Base-by-base conservation (phyloP, 176 grass and related monocot species). In the Dactylis glomerata region DNA sequence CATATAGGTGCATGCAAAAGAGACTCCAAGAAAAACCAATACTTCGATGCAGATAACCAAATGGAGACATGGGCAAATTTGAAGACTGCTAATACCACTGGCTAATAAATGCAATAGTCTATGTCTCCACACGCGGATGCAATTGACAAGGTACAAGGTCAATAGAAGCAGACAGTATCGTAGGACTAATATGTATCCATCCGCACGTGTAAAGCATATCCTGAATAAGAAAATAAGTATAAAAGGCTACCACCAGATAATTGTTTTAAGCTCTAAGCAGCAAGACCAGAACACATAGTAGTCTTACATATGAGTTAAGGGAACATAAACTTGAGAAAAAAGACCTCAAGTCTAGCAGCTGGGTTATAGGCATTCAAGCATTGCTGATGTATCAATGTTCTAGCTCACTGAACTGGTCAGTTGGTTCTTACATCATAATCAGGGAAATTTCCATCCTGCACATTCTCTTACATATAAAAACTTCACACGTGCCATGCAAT, bases 341-440 rank as follows among this genome's bases (percentile, higher is more conserved):
- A 61, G 38, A 54, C 1, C 24, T 0, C 28, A 54, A 17, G 59
- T 79, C 34, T 28, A 67, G 1, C 22, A 44, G 62, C 36, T 64
- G 16, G n/a, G 40, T 40, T 10, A 42, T 51, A 69, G 59, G 13
- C 27, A 68, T 23, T 66, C 0, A 68, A 76, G 34, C 5, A n/a
- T 82, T 70, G 38, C 27, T 16, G 0, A 68, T 58, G 24, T 36
- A 20, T 26, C 5, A 28, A 73, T 14, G 32, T 12, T 84, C 24
- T 42, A 64, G 8, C 51, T 10, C 59, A 78, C 17, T 62, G 20
- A 22, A 79, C 33, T 63, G 34, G 10, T 36, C 73, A 22, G 44
- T 67, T 80, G 46, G 33, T 73, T 80, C 19, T 84, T 22, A 67
- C 13, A 82, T 24, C 36, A 67, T 6, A 74, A 49, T 24, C 47